A percentile compares a stretch with the other conserved stretches of the same genome.
Conservation (phyloP, 2,329 filamentous ascomycete species). For the Hypoxylon sp. region DNA sequence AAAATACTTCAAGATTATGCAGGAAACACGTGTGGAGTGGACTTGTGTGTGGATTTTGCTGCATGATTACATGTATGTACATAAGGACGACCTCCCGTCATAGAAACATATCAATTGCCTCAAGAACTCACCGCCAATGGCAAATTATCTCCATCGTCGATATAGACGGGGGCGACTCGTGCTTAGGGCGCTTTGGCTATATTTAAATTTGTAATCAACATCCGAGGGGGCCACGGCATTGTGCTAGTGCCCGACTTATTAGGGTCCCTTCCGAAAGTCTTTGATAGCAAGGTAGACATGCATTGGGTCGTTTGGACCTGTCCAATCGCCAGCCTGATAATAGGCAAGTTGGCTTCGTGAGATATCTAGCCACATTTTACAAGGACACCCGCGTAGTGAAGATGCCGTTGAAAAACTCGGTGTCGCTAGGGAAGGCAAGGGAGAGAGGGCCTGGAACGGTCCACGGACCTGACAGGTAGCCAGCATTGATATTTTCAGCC, state of each 20-base stretch:
- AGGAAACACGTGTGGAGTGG: constrained; percentile 17
- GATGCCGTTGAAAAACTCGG: constrained; percentile 15
- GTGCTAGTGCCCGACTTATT: constrained; percentile 2
- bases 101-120: constrained; percentile 5
- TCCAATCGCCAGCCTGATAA: constrained; percentile 5
- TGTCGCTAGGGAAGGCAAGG: constrained; percentile 8
- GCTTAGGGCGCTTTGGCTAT: not conserved
- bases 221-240: not conserved
- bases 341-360: not conserved
- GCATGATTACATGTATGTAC: constrained; percentile 32
- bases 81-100: constrained; percentile 10
- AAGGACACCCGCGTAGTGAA: not conserved
- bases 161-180: not conserved
- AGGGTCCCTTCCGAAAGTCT: not conserved
- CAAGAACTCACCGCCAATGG: constrained; percentile 1
- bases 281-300: constrained; percentile 1
- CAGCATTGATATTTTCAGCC: not conserved
- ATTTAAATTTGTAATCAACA: not conserved
- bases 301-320: constrained; percentile 3
- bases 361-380: not conserved
- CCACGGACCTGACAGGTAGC: constrained; percentile 22
- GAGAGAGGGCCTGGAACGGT: constrained; percentile 27
- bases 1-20: not conserved
- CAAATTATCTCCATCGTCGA: not conserved
- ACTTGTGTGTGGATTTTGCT: constrained; percentile 2